Percentiles rank a stretch among this genome's conserved stretches.
These are phyloP conservation scores for Pleochaeta shiraiana DNA, from an alignment of 2,329 filamentous ascomycete species.

Conservation along the genomic window DNA sequence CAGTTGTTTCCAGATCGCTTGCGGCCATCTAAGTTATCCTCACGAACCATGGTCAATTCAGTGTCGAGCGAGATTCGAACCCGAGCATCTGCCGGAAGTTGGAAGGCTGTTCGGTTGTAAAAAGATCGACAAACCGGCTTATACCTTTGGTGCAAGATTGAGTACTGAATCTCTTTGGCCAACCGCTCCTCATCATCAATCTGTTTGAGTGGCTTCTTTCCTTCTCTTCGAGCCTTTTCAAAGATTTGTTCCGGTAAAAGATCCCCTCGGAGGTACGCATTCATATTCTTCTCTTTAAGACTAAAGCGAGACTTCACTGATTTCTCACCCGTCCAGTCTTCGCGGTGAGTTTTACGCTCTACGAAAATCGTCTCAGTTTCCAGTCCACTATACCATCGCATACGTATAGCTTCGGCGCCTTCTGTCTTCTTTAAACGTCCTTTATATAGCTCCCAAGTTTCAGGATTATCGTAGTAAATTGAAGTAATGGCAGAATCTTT, in stretches of 20 bases:
- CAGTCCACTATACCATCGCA: conserved; percentile 98
- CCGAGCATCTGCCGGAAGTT: conserved; percentile 84
- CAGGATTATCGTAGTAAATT: conserved; percentile 93
- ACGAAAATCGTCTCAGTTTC: conserved; percentile 88
- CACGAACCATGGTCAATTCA: conserved; percentile 81
- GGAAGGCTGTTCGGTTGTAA: conserved; percentile 96
- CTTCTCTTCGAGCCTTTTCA: conserved; percentile 87
- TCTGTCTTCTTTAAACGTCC: conserved; percentile 95
- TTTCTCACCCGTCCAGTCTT: conserved; percentile 98
- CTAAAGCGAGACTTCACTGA: conserved; percentile 95
- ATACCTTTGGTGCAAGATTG: conserved; percentile 68
- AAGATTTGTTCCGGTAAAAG: conserved; percentile 77
- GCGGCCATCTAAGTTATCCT: conserved; percentile 79
- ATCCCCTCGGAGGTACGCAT: conserved; percentile 67
- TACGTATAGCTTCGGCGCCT: conserved; percentile 84
- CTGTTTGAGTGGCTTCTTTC: conserved; percentile 80
- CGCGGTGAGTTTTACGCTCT: conserved; percentile 92
- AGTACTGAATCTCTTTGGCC: conserved; percentile 84
- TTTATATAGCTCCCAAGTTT: conserved; percentile 85
- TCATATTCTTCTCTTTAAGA: conserved; percentile 94
- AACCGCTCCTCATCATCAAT: conserved; percentile 82
- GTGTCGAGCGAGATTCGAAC: conserved; percentile 96
- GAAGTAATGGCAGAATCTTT: conserved; percentile 91
- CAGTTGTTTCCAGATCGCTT: conserved; percentile 68
- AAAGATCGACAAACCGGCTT: conserved; percentile 84